Conservation (phyloP, 2,329 filamentous ascomycete genomes). For the Amauroascus verrucosus region DNA sequence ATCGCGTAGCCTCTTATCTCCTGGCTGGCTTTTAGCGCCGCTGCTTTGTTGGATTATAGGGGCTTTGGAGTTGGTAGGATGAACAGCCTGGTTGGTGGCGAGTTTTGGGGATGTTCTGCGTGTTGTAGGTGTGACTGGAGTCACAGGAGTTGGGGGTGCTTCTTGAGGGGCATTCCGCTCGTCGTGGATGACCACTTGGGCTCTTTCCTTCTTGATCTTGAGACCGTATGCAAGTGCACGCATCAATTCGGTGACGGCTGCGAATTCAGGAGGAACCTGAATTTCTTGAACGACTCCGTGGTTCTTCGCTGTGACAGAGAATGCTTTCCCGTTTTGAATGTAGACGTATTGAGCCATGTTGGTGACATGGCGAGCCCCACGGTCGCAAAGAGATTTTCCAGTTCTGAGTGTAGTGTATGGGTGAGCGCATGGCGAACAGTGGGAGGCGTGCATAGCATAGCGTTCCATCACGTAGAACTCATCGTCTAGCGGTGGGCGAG, state of each 20-base stretch:
- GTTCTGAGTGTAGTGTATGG: conserved; percentile 23
- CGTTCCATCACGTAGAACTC: conserved; percentile 29
- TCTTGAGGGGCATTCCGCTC: background rate
- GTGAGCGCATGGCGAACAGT: conserved; percentile 26
- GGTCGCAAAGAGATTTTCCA: conserved; percentile 26
- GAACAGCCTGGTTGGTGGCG: background rate
- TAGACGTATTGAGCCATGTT: conserved; percentile 31
- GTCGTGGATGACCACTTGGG: conserved; percentile 11
- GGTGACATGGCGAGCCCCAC: conserved; percentile 25
- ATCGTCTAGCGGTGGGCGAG: conserved; percentile 23
- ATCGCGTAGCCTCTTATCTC: no score
- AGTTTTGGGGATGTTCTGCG: background rate
- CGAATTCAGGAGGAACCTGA: conserved; percentile 33
- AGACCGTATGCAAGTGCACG: conserved; percentile 37
- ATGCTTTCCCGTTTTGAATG: conserved; percentile 29
- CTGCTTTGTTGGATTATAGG: background rate
- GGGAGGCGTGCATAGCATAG: conserved; percentile 27
- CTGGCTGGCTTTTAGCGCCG: background rate
- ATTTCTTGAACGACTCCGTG: conserved; percentile 31
- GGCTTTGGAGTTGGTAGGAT: background rate
- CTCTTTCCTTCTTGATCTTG: conserved; percentile 5
- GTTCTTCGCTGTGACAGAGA: conserved; percentile 36
- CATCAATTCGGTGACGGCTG: conserved; percentile 30
- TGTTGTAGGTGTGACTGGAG: background rate
- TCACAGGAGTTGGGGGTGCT: background rate